Evolutionary conservation across 2,329 filamentous ascomycete species (phyloP).

Genomic region (Fusarium oligoseptatum): DNA sequence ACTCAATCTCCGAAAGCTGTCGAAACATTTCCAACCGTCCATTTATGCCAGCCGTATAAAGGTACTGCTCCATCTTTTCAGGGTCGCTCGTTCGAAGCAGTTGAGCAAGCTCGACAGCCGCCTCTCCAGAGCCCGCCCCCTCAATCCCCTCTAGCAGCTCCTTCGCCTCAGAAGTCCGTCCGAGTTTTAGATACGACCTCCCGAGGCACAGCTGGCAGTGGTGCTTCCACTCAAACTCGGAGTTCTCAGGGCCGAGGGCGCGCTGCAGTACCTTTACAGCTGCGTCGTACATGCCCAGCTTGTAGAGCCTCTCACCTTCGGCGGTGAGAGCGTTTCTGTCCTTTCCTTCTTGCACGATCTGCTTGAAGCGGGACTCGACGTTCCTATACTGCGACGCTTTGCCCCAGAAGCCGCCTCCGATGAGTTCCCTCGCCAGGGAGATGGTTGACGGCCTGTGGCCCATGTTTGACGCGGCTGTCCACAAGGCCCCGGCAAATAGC

Average conservation of each 20-base stretch:
- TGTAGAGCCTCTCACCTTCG: constrained; percentile 49
- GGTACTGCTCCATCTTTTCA: constrained; percentile 41
- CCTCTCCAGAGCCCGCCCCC: constrained; percentile 41
- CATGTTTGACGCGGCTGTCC: constrained; percentile 50
- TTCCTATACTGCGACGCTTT: constrained; percentile 25
- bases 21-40: constrained; percentile 46
- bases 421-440: constrained; percentile 43
- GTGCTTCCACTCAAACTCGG: constrained; percentile 46
- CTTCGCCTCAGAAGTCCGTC: constrained; percentile 41
- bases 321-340: constrained; percentile 53
- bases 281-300: constrained; percentile 40
- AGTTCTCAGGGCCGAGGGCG: constrained; percentile 39
- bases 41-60: constrained; percentile 45
- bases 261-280: constrained; percentile 40
- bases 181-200: constrained; percentile 41
- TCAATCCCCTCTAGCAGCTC: constrained; percentile 39
- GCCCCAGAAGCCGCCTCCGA: constrained; percentile 37
- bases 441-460: constrained; percentile 51
- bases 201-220: constrained; percentile 46
- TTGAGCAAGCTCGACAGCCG: constrained; percentile 46
- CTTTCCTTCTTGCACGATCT: constrained; percentile 47
- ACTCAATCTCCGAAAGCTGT: constrained; percentile 48
- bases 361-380: constrained; percentile 48
- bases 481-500: constrained; percentile 44
- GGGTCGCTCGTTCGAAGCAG: constrained; percentile 40